A percentile compares a stretch with the other conserved stretches of the same genome.
Conservation (phyloP, 1,284 basidiomycete species). For the Somion occarium region DNA sequence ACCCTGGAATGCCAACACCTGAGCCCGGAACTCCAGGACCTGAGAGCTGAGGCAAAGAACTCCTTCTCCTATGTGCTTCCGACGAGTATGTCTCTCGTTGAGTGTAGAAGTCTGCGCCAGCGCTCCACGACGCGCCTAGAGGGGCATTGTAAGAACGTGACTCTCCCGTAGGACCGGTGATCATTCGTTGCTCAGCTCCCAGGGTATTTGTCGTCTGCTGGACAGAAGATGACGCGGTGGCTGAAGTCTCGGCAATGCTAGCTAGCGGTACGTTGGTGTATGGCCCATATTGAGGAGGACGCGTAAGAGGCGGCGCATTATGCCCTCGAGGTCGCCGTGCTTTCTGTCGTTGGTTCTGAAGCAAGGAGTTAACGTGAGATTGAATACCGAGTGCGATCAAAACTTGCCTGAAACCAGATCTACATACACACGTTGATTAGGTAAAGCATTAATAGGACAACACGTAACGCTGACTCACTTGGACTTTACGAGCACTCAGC, state of each 20-base stretch:
- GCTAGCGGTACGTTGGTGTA: conserved; percentile 40
- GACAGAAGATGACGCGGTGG: neutral
- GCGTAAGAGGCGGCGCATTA: conserved; percentile 37
- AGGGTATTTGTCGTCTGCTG: neutral
- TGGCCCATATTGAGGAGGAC: conserved; percentile 55
- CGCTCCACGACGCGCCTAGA: conserved; percentile 8
- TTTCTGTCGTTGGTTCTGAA: conserved; percentile 77
- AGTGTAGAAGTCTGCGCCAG: conserved; percentile 8
- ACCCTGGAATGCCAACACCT: conserved; percentile 9
- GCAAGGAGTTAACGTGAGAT: conserved; percentile 15
- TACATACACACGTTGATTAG: conserved; percentile 28
- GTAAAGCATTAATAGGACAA: conserved; percentile 9
- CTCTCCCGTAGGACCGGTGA: conserved; percentile 3
- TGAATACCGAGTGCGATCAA: conserved; percentile 12
- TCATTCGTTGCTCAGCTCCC: too few species aligned
- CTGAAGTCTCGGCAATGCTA: conserved; percentile 20
- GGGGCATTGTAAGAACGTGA: conserved; percentile 1
- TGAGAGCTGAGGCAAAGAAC: conserved; percentile 33
- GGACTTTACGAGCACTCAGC: conserved; percentile 79
- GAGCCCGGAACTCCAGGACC: conserved; percentile 60
- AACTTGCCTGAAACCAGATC: conserved; percentile 82
- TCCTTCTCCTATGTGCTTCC: conserved; percentile 5
- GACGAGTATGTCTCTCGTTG: conserved; percentile 4
- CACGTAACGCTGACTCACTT: conserved; percentile 46
- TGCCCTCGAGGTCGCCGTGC: conserved; percentile 59